Conservation (phyloP, 2,329 filamentous ascomycete species). For the Arthrobotrys megalospora region DNA sequence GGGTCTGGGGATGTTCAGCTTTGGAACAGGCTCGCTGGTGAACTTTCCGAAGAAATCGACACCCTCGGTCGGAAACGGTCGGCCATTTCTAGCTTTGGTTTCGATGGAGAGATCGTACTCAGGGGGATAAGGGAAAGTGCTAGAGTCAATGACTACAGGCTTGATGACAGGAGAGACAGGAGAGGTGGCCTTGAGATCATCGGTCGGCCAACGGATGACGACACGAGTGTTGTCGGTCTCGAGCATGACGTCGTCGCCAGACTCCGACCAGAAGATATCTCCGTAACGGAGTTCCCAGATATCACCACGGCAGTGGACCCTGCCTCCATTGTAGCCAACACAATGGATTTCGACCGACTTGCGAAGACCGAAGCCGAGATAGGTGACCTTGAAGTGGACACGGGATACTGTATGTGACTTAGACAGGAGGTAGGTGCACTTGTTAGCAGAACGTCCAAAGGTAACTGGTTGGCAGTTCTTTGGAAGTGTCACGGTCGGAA, state of each 20-base stretch:
- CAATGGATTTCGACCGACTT: constrained; percentile 90
- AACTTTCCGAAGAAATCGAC: constrained; percentile 38
- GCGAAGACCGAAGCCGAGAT: constrained; percentile 78
- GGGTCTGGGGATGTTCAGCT: constrained; percentile 27
- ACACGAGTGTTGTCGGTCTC: constrained; percentile 95
- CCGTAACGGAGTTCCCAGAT: constrained; percentile 89
- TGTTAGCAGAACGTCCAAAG: constrained; percentile 95
- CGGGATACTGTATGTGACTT: constrained; percentile 93
- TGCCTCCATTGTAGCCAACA: constrained; percentile 95
- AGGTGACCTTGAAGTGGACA: constrained; percentile 90
- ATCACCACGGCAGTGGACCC: constrained; percentile 89
- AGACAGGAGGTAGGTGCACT: constrained; percentile 94
- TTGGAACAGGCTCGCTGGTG: constrained; percentile 33
- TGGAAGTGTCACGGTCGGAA: constrained; percentile 85
- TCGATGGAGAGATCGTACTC: constrained; percentile 33
- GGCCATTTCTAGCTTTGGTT: constrained; percentile 27
- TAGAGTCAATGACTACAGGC: constrained; percentile 35
- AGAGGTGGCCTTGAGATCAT: constrained; percentile 41
- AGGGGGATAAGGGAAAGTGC: constrained; percentile 45
- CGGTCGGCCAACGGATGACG: constrained; percentile 85
- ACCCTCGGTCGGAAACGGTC: constrained; percentile 50
- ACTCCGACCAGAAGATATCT: constrained; percentile 90
- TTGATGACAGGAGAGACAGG: constrained; percentile 37
- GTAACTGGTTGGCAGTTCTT: constrained; percentile 84
- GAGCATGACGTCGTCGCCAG: constrained; percentile 89